Base-by-base conservation (phyloP, 2,329 filamentous ascomycete genomes). In the Coniella lustricola region DNA sequence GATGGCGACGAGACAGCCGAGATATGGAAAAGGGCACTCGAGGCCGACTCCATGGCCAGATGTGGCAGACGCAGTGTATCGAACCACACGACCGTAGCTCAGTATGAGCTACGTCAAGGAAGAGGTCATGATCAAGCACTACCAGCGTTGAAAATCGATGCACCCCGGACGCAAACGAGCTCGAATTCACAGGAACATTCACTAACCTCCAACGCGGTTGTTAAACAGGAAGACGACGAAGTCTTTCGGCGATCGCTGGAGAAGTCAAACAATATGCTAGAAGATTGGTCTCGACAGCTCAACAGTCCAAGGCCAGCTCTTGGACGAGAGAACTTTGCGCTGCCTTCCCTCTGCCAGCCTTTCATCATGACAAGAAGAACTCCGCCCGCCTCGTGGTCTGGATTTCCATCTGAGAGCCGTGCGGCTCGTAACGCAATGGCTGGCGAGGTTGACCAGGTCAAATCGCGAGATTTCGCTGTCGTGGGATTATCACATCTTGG, bases 381-480 rank as follows among this genome's bases (percentile, higher is more conserved):
- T 18, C 18, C 48, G 44, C 62, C 63, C 4, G 54, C 53, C 13
- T 60, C 65, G 7, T 69, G 67, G 66, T 55, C 66, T 9, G 65
- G 48, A 22, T 67, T 60, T 45, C 58, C 63, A 16, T 65, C 66
- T 3, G 56, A 62, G 29, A 61, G 56, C 3, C 57, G 62, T 25
- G 56, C 57, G 22, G 57, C 61, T 44, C 59, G 62, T 33, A 62
- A 57, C 20, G 58, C 51, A 31, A 41, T 52, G 31, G 60, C 59
- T 14, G 46, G 51, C 9, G 29, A 38, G 13, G 50, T 46, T 20
- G 63, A 67, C 33, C 46, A 49, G 1, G 55, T 65, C n/a, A 56
- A 46, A 2, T 38, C 56, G 0, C 57, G 54, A 40, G 65, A 67
- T 32, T 65, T 65, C 42, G 63, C 63, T 1, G 46, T 59, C 16